phyloP scores from a whole-genome alignment of 257 asterid genomes.

The Solanum sejunctum region DNA sequence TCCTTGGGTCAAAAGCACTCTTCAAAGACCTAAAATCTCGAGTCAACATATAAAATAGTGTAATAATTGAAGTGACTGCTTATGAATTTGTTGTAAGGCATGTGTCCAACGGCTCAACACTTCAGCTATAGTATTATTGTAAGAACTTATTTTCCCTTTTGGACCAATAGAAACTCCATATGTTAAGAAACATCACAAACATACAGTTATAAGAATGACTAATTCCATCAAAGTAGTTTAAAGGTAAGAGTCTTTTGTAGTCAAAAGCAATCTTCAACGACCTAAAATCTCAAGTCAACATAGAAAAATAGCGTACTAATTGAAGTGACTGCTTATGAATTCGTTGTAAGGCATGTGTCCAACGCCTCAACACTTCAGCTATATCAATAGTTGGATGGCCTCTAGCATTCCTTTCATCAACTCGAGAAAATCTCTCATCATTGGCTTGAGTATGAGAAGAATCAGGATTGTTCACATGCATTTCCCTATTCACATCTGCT shows the following conservation, averaged over 20 bases:
- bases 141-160: neutral
- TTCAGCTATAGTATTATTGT: conserved; percentile 72
- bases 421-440: conserved; percentile 45
- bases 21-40: neutral
- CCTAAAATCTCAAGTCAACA: neutral
- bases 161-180: neutral
- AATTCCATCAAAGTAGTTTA: neutral
- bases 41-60: conserved; percentile 6
- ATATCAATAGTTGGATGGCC: conserved; percentile 90
- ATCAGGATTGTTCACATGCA: conserved; percentile 18
- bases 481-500: conserved; percentile 26
- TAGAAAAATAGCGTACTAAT: conserved; percentile 39
- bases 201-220: neutral
- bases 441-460: conserved; percentile 24
- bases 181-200: neutral
- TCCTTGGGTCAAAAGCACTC: neutral
- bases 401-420: conserved; percentile 66
- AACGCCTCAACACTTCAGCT: conserved; percentile 91
- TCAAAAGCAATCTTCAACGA: neutral
- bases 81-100: conserved; percentile 93
- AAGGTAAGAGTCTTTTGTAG: neutral
- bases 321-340: conserved; percentile 93
- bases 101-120: conserved; percentile 97
- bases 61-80: conserved; percentile 88
- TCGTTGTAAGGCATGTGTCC: conserved; percentile 98